phyloP scores from a whole-genome alignment of 305 asterid genomes.

The Plantago rigida region DNA sequence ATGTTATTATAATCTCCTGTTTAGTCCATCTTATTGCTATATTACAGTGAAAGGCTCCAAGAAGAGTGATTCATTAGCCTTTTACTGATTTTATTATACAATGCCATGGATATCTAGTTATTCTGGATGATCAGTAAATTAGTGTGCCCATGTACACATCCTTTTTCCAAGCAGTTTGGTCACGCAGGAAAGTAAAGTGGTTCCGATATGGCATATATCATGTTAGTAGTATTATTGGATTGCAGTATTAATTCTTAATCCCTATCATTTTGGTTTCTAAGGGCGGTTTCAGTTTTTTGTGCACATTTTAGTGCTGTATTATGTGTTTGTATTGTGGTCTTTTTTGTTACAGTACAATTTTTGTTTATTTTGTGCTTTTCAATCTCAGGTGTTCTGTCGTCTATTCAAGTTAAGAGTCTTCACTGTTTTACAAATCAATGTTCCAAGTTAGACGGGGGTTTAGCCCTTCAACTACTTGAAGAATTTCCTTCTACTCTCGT shows the following conservation, averaged over 20 bases:
- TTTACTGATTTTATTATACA: too few relatives aligned
- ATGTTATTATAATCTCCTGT: too few relatives aligned
- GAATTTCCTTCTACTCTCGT: conserved; percentile 68
- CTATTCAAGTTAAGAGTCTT: conserved; percentile 66
- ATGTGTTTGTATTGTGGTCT: conserved; percentile 5
- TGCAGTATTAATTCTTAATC: background rate
- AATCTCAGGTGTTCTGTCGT: conserved; percentile 49
- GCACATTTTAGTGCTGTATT: conserved; percentile 3
- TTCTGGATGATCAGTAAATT: too few relatives aligned
- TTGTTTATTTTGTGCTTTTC: conserved; percentile 16
- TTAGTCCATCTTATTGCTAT: too few relatives aligned
- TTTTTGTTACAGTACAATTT: conserved; percentile 19
- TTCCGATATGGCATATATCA: too few relatives aligned
- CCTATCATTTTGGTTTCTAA: background rate
- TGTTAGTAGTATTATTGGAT: too few relatives aligned
- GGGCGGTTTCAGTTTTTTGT: background rate
- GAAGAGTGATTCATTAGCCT: too few relatives aligned
- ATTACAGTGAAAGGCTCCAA: too few relatives aligned
- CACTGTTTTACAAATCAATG: conserved; percentile 45
- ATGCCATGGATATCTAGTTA: too few relatives aligned
- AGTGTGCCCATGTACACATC: too few relatives aligned
- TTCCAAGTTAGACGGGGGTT: conserved; percentile 45
- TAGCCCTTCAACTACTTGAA: conserved; percentile 39
- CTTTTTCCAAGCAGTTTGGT: too few relatives aligned
- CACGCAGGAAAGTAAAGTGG: too few relatives aligned